Conservation (phyloP, 257 asterid genomes). For the Fraxinus anomala region DNA sequence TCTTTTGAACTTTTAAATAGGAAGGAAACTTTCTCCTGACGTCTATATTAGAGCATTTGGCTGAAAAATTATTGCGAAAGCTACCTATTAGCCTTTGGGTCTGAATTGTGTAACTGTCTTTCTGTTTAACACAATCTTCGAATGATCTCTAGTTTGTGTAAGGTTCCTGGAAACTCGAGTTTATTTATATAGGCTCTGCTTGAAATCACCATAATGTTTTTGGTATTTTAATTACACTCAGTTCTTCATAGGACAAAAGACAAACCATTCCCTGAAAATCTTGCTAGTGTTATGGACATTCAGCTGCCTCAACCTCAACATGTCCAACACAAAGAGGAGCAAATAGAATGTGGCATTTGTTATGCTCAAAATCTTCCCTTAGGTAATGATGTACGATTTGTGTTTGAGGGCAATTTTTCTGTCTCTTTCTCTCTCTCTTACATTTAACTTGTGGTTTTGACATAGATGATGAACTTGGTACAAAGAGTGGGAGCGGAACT, state of each 20-base stretch:
- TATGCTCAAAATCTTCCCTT: conserved; percentile 79
- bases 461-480: conserved; percentile 81
- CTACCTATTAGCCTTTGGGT: neutral
- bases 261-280: conserved; percentile 58
- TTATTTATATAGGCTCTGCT: conserved; percentile 9
- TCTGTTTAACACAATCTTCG: neutral
- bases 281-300: conserved; percentile 49
- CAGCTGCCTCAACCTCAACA: conserved; percentile 53
- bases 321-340: conserved; percentile 52
- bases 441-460: conserved; percentile 26
- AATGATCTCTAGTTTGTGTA: neutral
- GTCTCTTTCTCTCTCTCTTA: neutral
- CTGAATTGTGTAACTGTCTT: conserved; percentile 5
- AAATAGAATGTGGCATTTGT: conserved; percentile 81
- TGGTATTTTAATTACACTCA: neutral
- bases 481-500: conserved; percentile 69
- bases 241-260: conserved; percentile 51
- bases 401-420: neutral
- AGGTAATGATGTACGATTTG: conserved; percentile 41
- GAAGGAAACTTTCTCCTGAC: neutral
- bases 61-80: neutral
- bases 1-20: neutral
- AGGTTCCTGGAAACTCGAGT: neutral
- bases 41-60: conserved; percentile 1
- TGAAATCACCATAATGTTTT: neutral